Base-by-base conservation (phyloP, 257 asterid species). In the Thymus quinquecostatus region DNA sequence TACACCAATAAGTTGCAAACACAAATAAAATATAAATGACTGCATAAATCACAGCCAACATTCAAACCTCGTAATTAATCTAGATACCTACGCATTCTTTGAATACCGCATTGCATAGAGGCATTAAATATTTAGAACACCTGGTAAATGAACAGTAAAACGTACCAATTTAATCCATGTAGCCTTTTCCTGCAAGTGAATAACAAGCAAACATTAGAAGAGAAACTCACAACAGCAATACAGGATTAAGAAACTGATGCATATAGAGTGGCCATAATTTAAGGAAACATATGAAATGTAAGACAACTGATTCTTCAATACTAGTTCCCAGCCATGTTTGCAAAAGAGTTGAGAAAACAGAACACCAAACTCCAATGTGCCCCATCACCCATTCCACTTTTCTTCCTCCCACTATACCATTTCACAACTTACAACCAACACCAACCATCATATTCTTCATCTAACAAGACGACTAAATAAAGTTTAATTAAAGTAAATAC, bases 91-190 rank as follows among this genome's bases (percentile, higher is more conserved):
- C 47, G 40, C 34, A 68, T 30, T 69, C 72, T 69, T 70, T 29
- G 28, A 33, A 64, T 70, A 47, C n/a, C 58, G 73, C 60, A 10
- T 56, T 30, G 38, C 66, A 72, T 40, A 47, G 33, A 57, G 64
- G 79, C 56, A 68, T 30, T 62, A 10, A 64, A 30, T 60, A 55
- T 14, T 57, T 6, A 12, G 67, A 33, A 66, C 7, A 14, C 49
- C 30, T 2, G 44, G 64, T 58, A 54, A 51, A 48, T 29, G 72
- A 50, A 41, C 32, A 30, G 44, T 43, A 69, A 56, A 63, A 86
- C 97, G 84, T 78, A 86, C 97, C 79, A 77, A 65, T 79, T 75
- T 86, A 43, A 86, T 86, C 98, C 97, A 91, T 41, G 74, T 84
- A 61, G 78, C 75, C 79, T 66, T 84, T 61, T 77, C 95, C 97